Conservation (phyloP, 345 rosid species). For the Citrus unshiu region DNA sequence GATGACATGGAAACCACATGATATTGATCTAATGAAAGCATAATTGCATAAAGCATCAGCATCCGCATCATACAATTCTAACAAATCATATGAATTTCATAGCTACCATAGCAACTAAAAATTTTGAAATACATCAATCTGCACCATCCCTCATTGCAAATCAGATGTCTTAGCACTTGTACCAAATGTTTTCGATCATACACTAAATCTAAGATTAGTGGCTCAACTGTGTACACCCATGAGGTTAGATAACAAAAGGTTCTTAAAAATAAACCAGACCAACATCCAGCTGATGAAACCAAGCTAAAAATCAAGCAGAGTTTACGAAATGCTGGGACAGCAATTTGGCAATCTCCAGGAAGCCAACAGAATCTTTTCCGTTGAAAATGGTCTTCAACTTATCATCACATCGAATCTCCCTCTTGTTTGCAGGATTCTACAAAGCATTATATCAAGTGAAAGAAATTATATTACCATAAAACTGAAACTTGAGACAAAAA, state of each 20-base stretch:
- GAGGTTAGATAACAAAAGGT: background rate
- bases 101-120: background rate
- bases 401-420: slow-evolving; percentile 28
- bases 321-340: slow-evolving; percentile 29
- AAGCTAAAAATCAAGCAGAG: slow-evolving; percentile 6
- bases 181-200: background rate
- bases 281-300: too few species aligned
- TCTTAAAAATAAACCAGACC: background rate
- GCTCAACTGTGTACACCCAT: background rate
- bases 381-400: slow-evolving; percentile 28
- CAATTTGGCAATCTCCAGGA: slow-evolving; percentile 29
- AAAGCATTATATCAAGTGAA: background rate
- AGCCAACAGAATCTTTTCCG: slow-evolving; percentile 29
- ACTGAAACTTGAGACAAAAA: background rate
- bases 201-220: background rate
- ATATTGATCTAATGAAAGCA: background rate
- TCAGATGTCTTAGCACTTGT: background rate
- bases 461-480: background rate
- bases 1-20: background rate
- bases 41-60: too few species aligned
- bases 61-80: background rate
- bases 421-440: slow-evolving; percentile 39
- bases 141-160: background rate
- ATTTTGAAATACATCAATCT: background rate
- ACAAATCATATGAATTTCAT: background rate